Evolutionary conservation across 805 yeast species (phyloP), one percentile per base, ranked within the genome.

Genomic region (Candida adriatica): DNA sequence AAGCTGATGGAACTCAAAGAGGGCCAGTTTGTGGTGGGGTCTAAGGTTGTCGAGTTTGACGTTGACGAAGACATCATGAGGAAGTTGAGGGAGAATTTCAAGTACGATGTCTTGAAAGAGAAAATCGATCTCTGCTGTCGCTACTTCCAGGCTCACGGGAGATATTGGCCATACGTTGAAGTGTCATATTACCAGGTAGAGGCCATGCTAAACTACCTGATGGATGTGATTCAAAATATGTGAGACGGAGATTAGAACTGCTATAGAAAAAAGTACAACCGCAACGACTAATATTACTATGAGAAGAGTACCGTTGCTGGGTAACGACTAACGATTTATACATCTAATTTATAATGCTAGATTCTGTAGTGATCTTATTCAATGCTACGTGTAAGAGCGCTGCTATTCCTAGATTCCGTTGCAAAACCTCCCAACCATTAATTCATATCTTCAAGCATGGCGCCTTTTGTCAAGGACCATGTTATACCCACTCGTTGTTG

Each of bases 101-200:
- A 46, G 13, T 18, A 30, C 5, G 27, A 25, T 8, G 35, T 31
- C 6, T 24, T 51, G 16, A 40, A 40, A 13, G 48, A 43, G 18
- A 43, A 43, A 20, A 31, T 48, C 6, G 32, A 30, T 8, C 26
- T 51, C 8, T 43, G 52, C 21, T 38, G 48, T 4, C 45, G 26
- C 30, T 51, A 27, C 27, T 37, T 48, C 23, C 38, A 45, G 16
- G 39, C 51, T 2, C 56, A 49, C 26, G 56, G 55, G 6, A 40
- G 43, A 20, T 48, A 35, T 34, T 51, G 56, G 56, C 42, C 55
- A 7, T 43, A 48, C 24, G 52, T 49, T 27, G 53, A 47, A 30
- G 27, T 43, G 7, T 37, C 39, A 8, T 39, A 49, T 6, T 30
- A 29, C 16, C 51, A 50, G 30, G 44, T 41, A 14, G 51, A 49